Conservation (phyloP, 1,284 basidiomycete species). For the Ustilago crameri region DNA sequence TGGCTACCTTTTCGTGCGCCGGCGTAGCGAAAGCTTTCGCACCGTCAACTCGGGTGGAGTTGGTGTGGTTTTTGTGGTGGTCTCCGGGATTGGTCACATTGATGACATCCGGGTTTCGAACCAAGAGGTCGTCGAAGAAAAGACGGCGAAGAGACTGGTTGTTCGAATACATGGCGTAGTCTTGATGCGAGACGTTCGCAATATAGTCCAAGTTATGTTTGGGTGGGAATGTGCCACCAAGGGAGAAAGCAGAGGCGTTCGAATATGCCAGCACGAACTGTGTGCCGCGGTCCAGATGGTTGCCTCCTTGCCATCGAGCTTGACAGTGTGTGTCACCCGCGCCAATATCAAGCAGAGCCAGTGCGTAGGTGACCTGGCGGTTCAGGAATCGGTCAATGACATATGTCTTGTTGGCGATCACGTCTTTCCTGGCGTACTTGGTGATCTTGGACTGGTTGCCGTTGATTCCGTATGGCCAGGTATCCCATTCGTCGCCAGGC, state of each 20-base stretch:
- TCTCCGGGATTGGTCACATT: slow-evolving; percentile 55
- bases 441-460: slow-evolving; percentile 53
- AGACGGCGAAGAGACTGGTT: slow-evolving; percentile 43
- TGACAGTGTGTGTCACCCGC: slow-evolving; percentile 51
- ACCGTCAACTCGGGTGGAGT: slow-evolving; percentile 25
- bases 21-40: slow-evolving; percentile 60
- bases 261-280: slow-evolving; percentile 49
- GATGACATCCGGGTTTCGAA: slow-evolving; percentile 42
- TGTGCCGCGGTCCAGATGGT: slow-evolving; percentile 57
- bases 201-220: slow-evolving; percentile 50
- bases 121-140: slow-evolving; percentile 40
- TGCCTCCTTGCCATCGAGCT: slow-evolving; percentile 55
- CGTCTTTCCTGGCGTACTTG: slow-evolving; percentile 21
- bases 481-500: slow-evolving; percentile 34
- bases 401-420: slow-evolving; percentile 38
- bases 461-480: slow-evolving; percentile 64
- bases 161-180: slow-evolving; percentile 52
- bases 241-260: slow-evolving; percentile 29
- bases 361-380: slow-evolving; percentile 48
- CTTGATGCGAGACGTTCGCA: slow-evolving; percentile 52
- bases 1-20: slow-evolving; percentile 57
- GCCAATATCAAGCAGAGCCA: slow-evolving; percentile 51
- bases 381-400: slow-evolving; percentile 54
- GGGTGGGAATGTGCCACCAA: slow-evolving; percentile 47
- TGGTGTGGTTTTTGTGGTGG: slow-evolving; percentile 37